phyloP scores from a whole-genome alignment of 495 filamentous ascomycete genomes.

The Penicillium alfredii region DNA sequence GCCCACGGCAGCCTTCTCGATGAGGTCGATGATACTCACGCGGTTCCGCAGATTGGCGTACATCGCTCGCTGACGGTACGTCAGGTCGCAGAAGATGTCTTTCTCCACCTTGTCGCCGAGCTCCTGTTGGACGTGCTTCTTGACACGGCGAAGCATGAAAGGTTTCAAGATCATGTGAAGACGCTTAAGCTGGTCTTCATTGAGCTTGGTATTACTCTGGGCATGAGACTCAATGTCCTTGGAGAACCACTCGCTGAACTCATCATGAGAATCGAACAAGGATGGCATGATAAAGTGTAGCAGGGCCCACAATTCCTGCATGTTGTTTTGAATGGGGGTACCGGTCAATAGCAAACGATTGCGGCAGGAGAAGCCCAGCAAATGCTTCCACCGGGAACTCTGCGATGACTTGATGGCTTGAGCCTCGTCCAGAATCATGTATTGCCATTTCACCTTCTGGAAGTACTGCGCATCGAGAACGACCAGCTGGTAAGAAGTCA shows the following conservation, averaged over 20 bases:
- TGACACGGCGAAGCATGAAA: conserved; percentile 98
- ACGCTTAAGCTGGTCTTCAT: conserved; percentile 93
- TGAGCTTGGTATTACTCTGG: conserved; percentile 96
- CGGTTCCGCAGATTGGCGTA: conserved; percentile 88
- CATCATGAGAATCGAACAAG: conserved; percentile 95
- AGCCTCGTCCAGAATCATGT: conserved; percentile 98
- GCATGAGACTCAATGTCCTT: conserved; percentile 99
- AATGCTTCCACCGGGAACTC: conserved; percentile 92
- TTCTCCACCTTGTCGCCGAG: conserved; percentile 97
- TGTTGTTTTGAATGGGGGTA: conserved; percentile 99
- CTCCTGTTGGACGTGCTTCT: conserved; percentile 98
- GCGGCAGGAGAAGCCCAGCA: conserved; percentile 90
- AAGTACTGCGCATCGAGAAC: conserved; percentile 95
- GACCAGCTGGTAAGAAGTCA: conserved; percentile 96
- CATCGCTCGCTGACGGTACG: conserved; percentile 93
- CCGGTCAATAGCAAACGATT: conserved; percentile 93
- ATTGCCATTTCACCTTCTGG: conserved; percentile 98
- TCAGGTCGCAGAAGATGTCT: conserved; percentile 94
- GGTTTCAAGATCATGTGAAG: conserved; percentile 98
- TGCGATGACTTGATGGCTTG: conserved; percentile 98
- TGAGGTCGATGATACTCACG: conserved; percentile 97
- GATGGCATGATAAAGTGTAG: conserved; percentile 99
- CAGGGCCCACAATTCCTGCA: conserved; percentile 98
- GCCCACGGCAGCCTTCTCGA: conserved; percentile 92
- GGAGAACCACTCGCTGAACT: conserved; percentile 99